phyloP scores from a whole-genome alignment of 768 basidiomycete genomes.

The Nidularia pulvinata region DNA sequence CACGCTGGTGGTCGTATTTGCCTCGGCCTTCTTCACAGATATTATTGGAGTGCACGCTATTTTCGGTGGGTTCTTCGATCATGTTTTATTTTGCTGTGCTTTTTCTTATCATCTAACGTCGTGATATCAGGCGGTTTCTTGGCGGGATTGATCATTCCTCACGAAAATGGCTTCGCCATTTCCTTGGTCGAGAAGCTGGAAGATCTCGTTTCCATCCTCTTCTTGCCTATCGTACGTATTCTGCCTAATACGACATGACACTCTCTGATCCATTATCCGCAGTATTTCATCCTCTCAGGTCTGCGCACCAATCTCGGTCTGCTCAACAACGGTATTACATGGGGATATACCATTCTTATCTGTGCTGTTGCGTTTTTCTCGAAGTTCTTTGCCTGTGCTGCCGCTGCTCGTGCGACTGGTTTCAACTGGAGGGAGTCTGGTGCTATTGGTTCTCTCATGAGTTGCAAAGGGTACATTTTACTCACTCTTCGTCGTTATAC shows the following conservation, averaged over 20 bases:
- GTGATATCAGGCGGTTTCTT: constrained; percentile 69
- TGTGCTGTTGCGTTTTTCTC: constrained; percentile 74
- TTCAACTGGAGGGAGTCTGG: constrained; percentile 78
- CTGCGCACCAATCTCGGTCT: constrained; percentile 79
- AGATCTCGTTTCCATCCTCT: constrained; percentile 77
- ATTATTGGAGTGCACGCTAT: constrained; percentile 80
- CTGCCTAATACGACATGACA: background rate
- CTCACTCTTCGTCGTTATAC: no score
- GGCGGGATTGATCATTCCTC: constrained; percentile 81
- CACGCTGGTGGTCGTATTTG: constrained; percentile 71
- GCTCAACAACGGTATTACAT: constrained; percentile 72
- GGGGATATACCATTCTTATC: constrained; percentile 81
- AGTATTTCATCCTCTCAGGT: constrained; percentile 85
- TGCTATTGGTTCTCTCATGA: constrained; percentile 88
- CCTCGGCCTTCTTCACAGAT: constrained; percentile 83
- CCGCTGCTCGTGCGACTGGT: constrained; percentile 55
- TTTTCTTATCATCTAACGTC: background rate
- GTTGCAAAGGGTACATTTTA: constrained; percentile 87
- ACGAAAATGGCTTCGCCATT: constrained; percentile 81
- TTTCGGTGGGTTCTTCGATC: constrained; percentile 37
- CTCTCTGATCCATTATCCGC: background rate
- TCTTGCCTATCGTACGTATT: constrained; percentile 70
- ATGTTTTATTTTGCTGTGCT: background rate
- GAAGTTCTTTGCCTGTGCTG: constrained; percentile 76
- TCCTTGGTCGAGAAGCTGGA: constrained; percentile 84